These are phyloP conservation scores for Geosmithia morbida DNA, from an alignment of 2,329 filamentous ascomycete genomes.

Conservation along the genomic window DNA sequence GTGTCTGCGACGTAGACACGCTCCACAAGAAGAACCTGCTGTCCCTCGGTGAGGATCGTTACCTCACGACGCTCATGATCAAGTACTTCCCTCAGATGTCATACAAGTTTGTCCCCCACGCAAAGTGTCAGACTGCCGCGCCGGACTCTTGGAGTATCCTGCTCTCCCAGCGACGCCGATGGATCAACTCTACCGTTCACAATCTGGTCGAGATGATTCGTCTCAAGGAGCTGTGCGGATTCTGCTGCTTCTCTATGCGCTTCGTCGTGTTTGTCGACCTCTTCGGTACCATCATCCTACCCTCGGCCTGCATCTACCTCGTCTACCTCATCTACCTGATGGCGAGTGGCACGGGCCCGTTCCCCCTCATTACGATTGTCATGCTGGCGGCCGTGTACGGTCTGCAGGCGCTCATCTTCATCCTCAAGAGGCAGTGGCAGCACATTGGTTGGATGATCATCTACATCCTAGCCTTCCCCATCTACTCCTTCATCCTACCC, in stretches of 20 bases:
- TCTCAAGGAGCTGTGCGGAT: slow-evolving; percentile 89
- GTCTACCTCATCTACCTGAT: slow-evolving; percentile 76
- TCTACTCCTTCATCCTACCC: slow-evolving; percentile 82
- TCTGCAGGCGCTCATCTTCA: slow-evolving; percentile 91
- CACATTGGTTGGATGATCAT: slow-evolving; percentile 99
- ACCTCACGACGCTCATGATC: slow-evolving; percentile 92
- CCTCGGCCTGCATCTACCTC: slow-evolving; percentile 76
- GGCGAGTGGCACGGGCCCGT: slow-evolving; percentile 52
- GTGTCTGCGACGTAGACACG: slow-evolving; percentile 80
- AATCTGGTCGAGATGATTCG: slow-evolving; percentile 85
- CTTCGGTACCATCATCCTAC: slow-evolving; percentile 81
- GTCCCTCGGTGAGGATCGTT: slow-evolving; percentile 92
- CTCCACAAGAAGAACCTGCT: slow-evolving; percentile 94
- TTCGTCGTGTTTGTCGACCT: slow-evolving; percentile 94
- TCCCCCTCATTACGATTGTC: slow-evolving; percentile 75
- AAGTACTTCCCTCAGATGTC: slow-evolving; percentile 94
- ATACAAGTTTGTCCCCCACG: slow-evolving; percentile 91
- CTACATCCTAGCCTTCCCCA: slow-evolving; percentile 87
- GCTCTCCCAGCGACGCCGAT: slow-evolving; percentile 93
- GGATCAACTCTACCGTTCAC: slow-evolving; percentile 99
- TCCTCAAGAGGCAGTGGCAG: slow-evolving; percentile 94
- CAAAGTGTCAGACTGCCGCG: slow-evolving; percentile 84
- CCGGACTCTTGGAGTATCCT: slow-evolving; percentile 90
- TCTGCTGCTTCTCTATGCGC: slow-evolving; percentile 97
- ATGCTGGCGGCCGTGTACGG: slow-evolving; percentile 90